A percentile compares a stretch with the other conserved stretches of the same genome.
Conservation (phyloP, 441 rosid genomes). For the Biscutella laevigata region DNA sequence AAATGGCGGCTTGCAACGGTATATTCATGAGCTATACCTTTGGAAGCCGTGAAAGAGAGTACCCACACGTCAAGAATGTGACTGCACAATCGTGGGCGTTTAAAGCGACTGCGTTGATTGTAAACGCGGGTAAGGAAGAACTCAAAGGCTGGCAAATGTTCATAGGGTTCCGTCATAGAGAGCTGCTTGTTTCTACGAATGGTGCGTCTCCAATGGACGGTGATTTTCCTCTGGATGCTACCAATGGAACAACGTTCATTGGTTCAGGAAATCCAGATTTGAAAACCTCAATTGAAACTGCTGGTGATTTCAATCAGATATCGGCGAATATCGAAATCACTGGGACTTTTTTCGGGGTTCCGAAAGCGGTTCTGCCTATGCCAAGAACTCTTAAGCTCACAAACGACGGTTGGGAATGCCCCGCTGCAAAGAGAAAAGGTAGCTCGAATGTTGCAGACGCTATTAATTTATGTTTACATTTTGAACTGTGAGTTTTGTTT, state of each 20-base stretch:
- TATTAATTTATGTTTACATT: neutral
- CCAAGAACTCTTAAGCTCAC: slow-evolving; percentile 38
- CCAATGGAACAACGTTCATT: slow-evolving; percentile 28
- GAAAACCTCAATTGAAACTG: slow-evolving; percentile 44
- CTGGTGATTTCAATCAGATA: slow-evolving; percentile 38
- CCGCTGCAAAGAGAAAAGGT: slow-evolving; percentile 27
- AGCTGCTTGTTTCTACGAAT: slow-evolving; percentile 51
- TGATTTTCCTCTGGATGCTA: slow-evolving; percentile 25
- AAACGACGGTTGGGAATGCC: slow-evolving; percentile 50
- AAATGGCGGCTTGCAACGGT: slow-evolving; percentile 54
- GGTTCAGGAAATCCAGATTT: slow-evolving; percentile 24
- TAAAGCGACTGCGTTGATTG: slow-evolving; percentile 44
- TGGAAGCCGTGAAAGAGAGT: slow-evolving; percentile 39
- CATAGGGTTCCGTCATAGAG: slow-evolving; percentile 66
- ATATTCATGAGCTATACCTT: slow-evolving; percentile 61
- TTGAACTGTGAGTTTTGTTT: neutral
- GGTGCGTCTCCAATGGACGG: slow-evolving; percentile 41
- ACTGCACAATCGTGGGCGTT: slow-evolving; percentile 82
- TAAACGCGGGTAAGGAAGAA: slow-evolving; percentile 51
- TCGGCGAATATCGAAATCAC: slow-evolving; percentile 29
- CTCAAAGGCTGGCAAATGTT: slow-evolving; percentile 62
- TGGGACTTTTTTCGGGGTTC: slow-evolving; percentile 46
- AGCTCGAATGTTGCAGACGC: neutral
- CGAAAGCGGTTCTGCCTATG: slow-evolving; percentile 33
- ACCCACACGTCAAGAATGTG: slow-evolving; percentile 52